Evolutionary conservation across 306 rosid genomes (phyloP).

Genomic region (Cicer judaicum): DNA sequence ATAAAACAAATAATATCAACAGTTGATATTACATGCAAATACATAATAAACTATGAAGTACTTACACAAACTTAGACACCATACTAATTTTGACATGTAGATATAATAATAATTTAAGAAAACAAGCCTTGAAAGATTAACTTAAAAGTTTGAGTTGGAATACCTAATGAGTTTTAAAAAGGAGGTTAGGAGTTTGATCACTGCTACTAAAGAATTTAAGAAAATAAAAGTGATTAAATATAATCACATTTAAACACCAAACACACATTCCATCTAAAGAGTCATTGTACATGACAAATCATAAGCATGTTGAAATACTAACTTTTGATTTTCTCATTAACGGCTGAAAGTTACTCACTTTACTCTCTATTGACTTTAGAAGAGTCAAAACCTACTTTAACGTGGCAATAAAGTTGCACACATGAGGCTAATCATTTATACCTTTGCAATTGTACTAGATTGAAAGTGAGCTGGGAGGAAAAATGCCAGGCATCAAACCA

Average conservation of each 20-base stretch:
- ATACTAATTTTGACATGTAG: background rate
- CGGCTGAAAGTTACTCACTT: no score
- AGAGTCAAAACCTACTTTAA: background rate
- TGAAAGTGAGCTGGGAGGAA: conserved; percentile 66
- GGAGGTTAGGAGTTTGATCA: no score
- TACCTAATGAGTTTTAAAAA: no score
- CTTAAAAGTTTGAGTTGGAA: no score
- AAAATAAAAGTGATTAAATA: background rate
- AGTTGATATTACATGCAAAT: background rate
- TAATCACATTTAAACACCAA: background rate
- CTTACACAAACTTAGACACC: background rate
- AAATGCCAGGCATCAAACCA: conserved; percentile 83
- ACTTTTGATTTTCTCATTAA: no score
- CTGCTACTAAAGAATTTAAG: background rate
- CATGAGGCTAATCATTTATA: conserved; percentile 40
- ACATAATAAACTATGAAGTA: background rate
- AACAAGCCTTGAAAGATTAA: background rate
- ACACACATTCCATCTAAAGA: background rate
- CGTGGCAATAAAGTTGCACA: conserved; percentile 11
- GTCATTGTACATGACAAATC: background rate
- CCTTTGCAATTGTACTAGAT: conserved; percentile 54
- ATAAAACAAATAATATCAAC: background rate
- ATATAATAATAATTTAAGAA: background rate
- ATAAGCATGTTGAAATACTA: no score
- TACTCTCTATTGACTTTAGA: no score